Evolutionary conservation across 768 basidiomycete species (phyloP), one percentile per base, ranked within the genome.

Genomic region (Termitomyces sp.): DNA sequence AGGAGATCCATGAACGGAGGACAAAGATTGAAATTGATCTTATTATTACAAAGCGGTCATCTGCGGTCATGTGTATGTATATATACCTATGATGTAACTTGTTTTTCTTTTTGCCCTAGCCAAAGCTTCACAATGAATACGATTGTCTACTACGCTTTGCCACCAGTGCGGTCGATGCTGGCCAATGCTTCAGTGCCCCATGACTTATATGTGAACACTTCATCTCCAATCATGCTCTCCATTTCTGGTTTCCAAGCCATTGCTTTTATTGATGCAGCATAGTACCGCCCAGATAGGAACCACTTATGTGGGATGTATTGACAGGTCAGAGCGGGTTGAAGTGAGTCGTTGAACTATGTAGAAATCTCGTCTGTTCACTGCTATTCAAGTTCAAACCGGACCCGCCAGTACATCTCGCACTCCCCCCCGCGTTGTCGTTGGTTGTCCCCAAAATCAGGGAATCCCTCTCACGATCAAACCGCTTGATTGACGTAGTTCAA

Each of bases 1-100:
- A 76, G 72, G 16, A 62, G 60, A 48, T 71, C 69, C 75, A 76
- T 78, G 53, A 49, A 51, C 22, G 44, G 55, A 44, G 40, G 34
- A 27, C n/a, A 30, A 30, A 4, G 30, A 30, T 30, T 30, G n/a
- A n/a, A n/a, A n/a, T n/a, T 30, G 30, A 30, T 30, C 30, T 7
- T 30, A 30, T 37, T 16, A 16, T 37, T 37, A 16, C 1, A n/a
- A n/a, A n/a, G n/a, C n/a, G n/a, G n/a, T n/a, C n/a, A n/a, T n/a
- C n/a, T n/a, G 36, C 12, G 12, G 5, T 16, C 10, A 13, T 14
- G 36, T 16, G 12, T 37, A 4, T 37, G n/a, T n/a, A n/a, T n/a
- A n/a, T n/a, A n/a, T n/a, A n/a, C n/a, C n/a, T n/a, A 34, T 34
- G 34, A 34, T 34, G 34, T 9, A 34, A 34, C 12, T 34, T 34